Evolutionary conservation across 805 yeast genomes (phyloP).

Genomic region (Wickerhamomyces mucosus): DNA sequence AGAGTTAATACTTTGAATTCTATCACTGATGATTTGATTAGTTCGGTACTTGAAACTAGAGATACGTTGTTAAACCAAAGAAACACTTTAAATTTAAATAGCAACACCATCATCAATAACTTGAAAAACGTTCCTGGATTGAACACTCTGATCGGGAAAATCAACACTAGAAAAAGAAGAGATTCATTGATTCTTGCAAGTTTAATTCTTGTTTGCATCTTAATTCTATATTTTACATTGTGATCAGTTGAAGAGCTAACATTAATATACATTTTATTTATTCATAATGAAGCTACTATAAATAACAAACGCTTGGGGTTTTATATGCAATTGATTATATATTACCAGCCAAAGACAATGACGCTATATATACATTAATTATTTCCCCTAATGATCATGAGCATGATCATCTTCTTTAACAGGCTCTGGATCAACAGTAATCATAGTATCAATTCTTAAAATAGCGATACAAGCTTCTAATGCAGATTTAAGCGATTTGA

Average conservation of each 20-base stretch:
- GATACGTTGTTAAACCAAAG: constrained; percentile 77
- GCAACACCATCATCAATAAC: constrained; percentile 48
- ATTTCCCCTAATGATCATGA: constrained; percentile 43
- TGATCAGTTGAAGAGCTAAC: too few species aligned
- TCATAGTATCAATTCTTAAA: constrained; percentile 96
- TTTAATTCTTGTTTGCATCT: constrained; percentile 62
- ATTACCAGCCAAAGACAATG: too few species aligned
- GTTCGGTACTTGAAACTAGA: constrained; percentile 84
- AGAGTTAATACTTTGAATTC: constrained; percentile 66
- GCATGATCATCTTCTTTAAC: constrained; percentile 88
- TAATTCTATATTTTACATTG: constrained; percentile 48
- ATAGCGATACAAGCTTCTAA: constrained; percentile 98
- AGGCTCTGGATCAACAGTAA: constrained; percentile 92
- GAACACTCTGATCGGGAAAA: constrained; percentile 62
- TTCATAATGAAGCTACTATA: too few species aligned
- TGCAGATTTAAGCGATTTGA: constrained; percentile 89
- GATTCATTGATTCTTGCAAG: constrained; percentile 78
- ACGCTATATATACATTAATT: neutral
- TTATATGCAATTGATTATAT: too few species aligned
- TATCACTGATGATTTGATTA: constrained; percentile 68
- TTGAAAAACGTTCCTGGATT: constrained; percentile 76
- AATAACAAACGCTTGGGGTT: too few species aligned
- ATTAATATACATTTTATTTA: too few species aligned
- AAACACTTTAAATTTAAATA: constrained; percentile 50
- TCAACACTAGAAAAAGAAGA: constrained; percentile 81